These are phyloP conservation scores for Lippia alba DNA, from an alignment of 305 asterid genomes.

Conservation along the genomic window DNA sequence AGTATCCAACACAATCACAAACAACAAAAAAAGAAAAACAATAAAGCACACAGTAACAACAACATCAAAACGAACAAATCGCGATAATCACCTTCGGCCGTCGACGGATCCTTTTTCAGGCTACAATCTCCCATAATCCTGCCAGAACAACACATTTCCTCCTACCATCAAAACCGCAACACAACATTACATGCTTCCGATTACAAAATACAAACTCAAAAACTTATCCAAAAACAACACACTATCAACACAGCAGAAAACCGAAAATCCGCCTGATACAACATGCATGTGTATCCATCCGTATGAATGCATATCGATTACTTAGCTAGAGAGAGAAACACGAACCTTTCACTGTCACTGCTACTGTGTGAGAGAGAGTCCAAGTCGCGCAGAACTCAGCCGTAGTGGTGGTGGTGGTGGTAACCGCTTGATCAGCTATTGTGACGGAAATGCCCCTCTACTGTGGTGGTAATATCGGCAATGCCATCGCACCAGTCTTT, in stretches of 20 bases:
- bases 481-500: no score
- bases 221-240: background rate
- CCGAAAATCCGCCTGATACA: no score
- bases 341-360: background rate
- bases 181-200: no score
- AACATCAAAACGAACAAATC: conserved; percentile 8
- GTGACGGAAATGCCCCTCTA: conserved; percentile 11
- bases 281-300: no score
- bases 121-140: conserved; percentile 42
- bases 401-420: background rate
- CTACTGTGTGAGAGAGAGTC: background rate
- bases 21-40: background rate
- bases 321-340: background rate
- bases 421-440: no score
- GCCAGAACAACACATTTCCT: conserved; percentile 40
- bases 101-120: conserved; percentile 34
- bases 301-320: no score
- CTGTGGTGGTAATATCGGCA: background rate
- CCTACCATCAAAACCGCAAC: background rate
- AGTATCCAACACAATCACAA: background rate
- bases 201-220: background rate
- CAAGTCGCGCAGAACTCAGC: background rate
- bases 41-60: background rate
- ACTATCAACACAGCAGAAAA: background rate
- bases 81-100: conserved; percentile 42